Base-by-base conservation (phyloP, 2,329 filamentous ascomycete species). In the Botrytis squamosa region DNA sequence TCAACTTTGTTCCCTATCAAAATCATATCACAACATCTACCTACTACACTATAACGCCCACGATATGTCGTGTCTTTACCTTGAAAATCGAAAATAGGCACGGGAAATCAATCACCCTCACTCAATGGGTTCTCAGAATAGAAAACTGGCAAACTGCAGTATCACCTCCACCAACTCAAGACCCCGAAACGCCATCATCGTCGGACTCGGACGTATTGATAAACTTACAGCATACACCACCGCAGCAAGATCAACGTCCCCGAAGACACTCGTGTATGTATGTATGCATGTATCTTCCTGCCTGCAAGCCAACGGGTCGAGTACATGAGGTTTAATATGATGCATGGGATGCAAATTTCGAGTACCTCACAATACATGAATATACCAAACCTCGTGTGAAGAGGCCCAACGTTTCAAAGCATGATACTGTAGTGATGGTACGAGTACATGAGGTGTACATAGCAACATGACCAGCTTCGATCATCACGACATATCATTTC, bases 161-260 rank as follows among this genome's bases (percentile, higher is more conserved):
- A 52, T 12, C 40, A 69, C 71, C 22, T 59, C 44, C 49, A 33
- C 66, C 38, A 68, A 44, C 33, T 57, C 33, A 69, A 69, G 55
- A 60, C 64, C 64, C 64, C 71, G 55, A 73, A 69, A 69, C 64
- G 64, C 71, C 71, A 73, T 73, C 40, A 60, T 68, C n/a, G 66
- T 57, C 66, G 36, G 49, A 57, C 66, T 57, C 66, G 65, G 49
- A 68, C 66, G 20, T 49, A 49, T 36, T 65, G 42, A 40, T 68
- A 40, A 55, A 55, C 36, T 18, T 57, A 57, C 66, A 57, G 49
- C 57, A 42, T 57, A n/a, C 64, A 67, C 36, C 57, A 49, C 57
- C 55, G 65, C 71, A 62, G 52, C 64, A 69, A 57, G 46, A 72
- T 69, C 55, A 73, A 73, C 71, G 71, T 73, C 65, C 64, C 71